Conservation (phyloP, 75 land plant species). For the Chamaecyparis obtusa region DNA sequence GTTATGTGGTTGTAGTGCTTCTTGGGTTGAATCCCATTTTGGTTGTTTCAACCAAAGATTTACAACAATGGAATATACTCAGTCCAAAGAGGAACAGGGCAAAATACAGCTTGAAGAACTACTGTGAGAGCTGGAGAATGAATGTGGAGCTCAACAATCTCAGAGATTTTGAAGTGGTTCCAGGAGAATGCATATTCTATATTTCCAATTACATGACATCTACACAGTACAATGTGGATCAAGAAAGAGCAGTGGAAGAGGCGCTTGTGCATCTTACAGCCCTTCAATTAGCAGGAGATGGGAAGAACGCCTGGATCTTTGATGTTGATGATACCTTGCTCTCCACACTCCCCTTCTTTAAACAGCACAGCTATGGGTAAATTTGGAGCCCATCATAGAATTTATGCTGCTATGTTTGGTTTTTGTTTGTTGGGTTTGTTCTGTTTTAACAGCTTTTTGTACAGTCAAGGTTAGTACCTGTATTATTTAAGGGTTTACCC, state of each 20-base stretch:
- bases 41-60: background rate
- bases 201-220: conserved; percentile 52
- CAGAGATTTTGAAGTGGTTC: conserved; percentile 48
- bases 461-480: too few relatives aligned
- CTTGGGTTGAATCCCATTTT: background rate
- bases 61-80: background rate
- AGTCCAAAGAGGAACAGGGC: background rate
- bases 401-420: background rate
- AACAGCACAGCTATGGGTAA: conserved; percentile 60
- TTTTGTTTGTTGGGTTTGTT: background rate
- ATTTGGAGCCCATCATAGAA: background rate
- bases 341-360: conserved; percentile 60
- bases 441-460: too few relatives aligned
- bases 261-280: conserved; percentile 18
- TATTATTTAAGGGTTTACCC: too few relatives aligned
- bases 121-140: conserved; percentile 66
- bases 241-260: conserved; percentile 34
- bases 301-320: conserved; percentile 63
- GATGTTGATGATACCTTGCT: conserved; percentile 73
- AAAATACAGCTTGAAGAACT: conserved; percentile 25
- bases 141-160: conserved; percentile 81
- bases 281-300: conserved; percentile 37
- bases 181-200: conserved; percentile 46
- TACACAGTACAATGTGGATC: conserved; percentile 48
- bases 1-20: background rate